Percentiles rank a stretch among this genome's conserved stretches.
Conservation (phyloP, 495 filamentous ascomycete species). For the Hyaloscypha hepaticicola region DNA sequence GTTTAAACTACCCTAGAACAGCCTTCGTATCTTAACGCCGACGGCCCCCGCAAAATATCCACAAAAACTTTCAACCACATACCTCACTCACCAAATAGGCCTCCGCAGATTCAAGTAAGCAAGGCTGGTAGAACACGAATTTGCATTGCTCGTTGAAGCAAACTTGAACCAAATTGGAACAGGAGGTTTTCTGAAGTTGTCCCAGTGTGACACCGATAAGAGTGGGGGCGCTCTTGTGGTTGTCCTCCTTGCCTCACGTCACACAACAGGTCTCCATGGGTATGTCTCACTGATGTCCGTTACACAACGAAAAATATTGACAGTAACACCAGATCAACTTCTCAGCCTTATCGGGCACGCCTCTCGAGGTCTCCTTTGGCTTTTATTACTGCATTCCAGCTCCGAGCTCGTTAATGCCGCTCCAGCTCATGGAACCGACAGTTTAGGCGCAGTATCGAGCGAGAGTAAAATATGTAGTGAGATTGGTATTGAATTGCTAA, state of each 20-base stretch:
- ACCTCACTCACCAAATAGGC: too few relatives aligned
- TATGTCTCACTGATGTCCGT: background rate
- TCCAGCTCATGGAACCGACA: conserved; percentile 32
- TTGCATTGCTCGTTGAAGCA: background rate
- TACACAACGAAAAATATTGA: background rate
- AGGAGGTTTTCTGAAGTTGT: background rate
- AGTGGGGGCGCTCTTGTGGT: background rate
- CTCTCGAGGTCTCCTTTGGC: background rate
- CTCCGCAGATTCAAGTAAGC: too few relatives aligned
- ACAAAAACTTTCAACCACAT: too few relatives aligned
- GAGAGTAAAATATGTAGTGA: conserved; percentile 74
- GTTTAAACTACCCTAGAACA: too few relatives aligned
- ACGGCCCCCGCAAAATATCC: too few relatives aligned
- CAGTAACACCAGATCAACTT: background rate
- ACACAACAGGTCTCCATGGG: background rate
- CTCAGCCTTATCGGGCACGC: background rate
- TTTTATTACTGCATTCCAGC: background rate
- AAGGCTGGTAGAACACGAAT: background rate
- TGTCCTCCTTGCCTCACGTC: background rate
- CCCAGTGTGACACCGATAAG: background rate
- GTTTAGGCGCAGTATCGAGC: conserved; percentile 73
- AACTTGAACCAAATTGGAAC: background rate
- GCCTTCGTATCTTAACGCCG: too few relatives aligned
- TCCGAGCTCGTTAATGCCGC: background rate
- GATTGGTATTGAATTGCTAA: conserved; percentile 70